Base-by-base conservation (phyloP, 1,139 yeast genomes). In the Diutina siamensis region DNA sequence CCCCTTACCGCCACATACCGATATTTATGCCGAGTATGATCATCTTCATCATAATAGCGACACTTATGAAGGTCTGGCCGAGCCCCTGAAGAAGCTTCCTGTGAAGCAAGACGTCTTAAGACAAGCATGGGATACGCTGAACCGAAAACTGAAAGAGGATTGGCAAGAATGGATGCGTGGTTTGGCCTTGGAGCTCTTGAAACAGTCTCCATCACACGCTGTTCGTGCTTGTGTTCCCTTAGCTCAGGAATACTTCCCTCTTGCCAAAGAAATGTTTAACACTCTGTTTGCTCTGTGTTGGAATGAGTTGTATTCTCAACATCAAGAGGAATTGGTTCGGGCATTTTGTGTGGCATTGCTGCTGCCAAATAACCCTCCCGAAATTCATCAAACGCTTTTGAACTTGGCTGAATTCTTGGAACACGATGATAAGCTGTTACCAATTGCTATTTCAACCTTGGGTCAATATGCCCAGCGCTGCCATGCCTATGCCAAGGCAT, bases 101-200 rank as follows among this genome's bases (percentile, higher is more conserved):
- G 87, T 85, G 13, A 83, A 85, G 53, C 89, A 84, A 51, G 80
- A 76, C 46, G 82, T 81, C 4, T 67, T 85, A 52, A 83, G 85
- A 55, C 75, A 78, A 44, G 88, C 94, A 1, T 94, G 98, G 98
- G 96, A 88, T 55, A 84, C 95, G 17, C 78, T 84, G 27, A 92
- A 87, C 53, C 76, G 94, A 52, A 75, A 94, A 42, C 87, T 97
- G 0, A 79, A 83, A 53, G 98, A 89, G 56, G 98, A 92, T 55
- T 94, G 98, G 98, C 89, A 84, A 57, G 98, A 92, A 57, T 94
- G 99, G 99, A 80, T 89, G 52, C 76, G 95, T 47, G 71, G 94
- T 48, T 68, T 94, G 45, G 82, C 94, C 56, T 83, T 87, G 47
- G 97, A 88, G 57, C 65, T 94, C 33, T 65, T 94, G 52, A 86